phyloP scores from a whole-genome alignment of 139 green algal genomes.

The Haematococcus lacustris region DNA sequence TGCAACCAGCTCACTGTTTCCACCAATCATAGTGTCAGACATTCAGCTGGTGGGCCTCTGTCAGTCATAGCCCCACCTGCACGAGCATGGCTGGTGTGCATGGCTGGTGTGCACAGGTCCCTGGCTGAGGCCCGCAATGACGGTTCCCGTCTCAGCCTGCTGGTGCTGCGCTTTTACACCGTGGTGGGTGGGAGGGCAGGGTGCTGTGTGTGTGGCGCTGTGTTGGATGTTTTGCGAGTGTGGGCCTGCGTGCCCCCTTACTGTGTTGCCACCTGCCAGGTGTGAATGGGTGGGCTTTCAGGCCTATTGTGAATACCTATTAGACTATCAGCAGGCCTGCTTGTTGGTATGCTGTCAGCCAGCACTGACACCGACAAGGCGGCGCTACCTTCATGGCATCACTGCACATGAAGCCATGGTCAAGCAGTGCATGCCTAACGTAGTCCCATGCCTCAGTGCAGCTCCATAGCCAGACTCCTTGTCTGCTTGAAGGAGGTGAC shows the following conservation, averaged over 20 bases:
- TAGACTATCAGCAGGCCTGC: not conserved
- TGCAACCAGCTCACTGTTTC: not conserved
- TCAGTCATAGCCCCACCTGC: no score
- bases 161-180: slow-evolving; percentile 12
- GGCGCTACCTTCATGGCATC: no score
- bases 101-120: slow-evolving; percentile 9
- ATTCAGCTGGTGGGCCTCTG: not conserved
- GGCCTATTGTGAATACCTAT: not conserved
- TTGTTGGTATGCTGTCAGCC: not conserved
- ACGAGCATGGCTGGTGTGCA: not conserved
- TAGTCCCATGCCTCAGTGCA: no score
- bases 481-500: not conserved
- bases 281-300: not conserved
- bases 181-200: slow-evolving; percentile 7
- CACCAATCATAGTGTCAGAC: not conserved
- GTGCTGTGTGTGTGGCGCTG: not conserved
- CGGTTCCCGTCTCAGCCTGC: slow-evolving; percentile 15
- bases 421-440: no score
- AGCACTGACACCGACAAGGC: slow-evolving; percentile 1
- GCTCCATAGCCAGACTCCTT: not conserved
- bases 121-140: slow-evolving; percentile 14
- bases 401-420: no score
- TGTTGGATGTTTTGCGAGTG: no score
- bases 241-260: not conserved
- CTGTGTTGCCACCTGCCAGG: not conserved